phyloP scores from a whole-genome alignment of 176 grass and related monocot genomes.

The Triticum turgidum region DNA sequence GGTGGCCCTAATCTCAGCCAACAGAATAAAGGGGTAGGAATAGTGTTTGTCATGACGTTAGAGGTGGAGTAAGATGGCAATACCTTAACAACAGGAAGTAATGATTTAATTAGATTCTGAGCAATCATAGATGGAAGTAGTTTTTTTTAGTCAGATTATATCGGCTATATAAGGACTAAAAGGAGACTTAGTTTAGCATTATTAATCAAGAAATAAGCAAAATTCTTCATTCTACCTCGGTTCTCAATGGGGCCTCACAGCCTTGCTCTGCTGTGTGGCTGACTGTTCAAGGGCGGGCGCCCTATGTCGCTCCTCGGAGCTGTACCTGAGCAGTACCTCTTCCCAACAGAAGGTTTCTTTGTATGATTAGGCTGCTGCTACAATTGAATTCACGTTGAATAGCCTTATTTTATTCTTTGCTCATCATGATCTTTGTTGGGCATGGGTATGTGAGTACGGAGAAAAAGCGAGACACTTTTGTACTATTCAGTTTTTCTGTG shows the following conservation, averaged over 20 bases:
- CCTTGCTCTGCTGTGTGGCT: not conserved
- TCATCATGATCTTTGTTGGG: not conserved
- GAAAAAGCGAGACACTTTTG: not conserved
- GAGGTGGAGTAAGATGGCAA: not conserved
- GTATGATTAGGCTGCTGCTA: not conserved
- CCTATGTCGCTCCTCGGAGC: not conserved
- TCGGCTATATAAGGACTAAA: not conserved
- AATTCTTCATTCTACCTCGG: not conserved
- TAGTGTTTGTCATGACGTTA: not conserved
- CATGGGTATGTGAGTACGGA: not conserved
- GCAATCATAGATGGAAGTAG: not conserved
- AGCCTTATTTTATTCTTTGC: not conserved
- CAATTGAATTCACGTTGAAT: not conserved
- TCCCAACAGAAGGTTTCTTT: not conserved
- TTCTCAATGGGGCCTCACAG: not conserved
- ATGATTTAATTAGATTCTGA: not conserved
- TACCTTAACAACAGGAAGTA: not conserved
- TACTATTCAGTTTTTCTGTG: not conserved
- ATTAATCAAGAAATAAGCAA: not conserved
- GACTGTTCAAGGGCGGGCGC: not conserved
- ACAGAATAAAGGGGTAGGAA: not conserved
- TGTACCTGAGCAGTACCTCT: not conserved
- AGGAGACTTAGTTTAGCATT: not conserved
- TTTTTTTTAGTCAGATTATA: not conserved
- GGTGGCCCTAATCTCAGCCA: not conserved